Evolutionary conservation across 164 flowering plant species (phyloP).

Genomic region (Magnolia officinalis): DNA sequence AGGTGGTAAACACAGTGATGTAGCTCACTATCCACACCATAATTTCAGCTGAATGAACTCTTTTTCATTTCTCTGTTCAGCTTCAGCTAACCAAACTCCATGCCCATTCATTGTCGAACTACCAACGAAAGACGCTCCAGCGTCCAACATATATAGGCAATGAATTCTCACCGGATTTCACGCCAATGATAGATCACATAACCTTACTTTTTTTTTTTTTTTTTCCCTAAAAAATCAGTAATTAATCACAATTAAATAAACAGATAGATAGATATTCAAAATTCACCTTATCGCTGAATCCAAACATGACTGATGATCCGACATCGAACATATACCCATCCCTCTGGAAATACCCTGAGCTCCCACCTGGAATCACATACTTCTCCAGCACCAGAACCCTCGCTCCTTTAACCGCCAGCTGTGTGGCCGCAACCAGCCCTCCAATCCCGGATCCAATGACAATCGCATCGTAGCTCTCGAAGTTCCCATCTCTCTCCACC

Average conservation of each 20-base stretch:
- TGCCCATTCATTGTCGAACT: background rate
- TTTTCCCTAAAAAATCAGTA: too few relatives aligned
- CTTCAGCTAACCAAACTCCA: background rate
- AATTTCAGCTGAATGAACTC: too few relatives aligned
- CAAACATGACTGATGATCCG: conserved; percentile 99
- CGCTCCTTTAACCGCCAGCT: conserved; percentile 92
- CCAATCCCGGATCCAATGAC: conserved; percentile 98
- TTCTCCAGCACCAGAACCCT: conserved; percentile 90
- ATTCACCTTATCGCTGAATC: conserved; percentile 92
- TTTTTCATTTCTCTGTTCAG: background rate
- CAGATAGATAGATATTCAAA: background rate
- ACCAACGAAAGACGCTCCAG: background rate
- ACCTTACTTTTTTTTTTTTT: too few relatives aligned
- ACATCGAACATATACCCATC: conserved; percentile 94
- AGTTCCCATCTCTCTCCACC: conserved; percentile 21
- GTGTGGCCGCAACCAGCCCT: conserved; percentile 93
- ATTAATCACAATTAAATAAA: background rate
- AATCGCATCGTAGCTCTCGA: conserved; percentile 68
- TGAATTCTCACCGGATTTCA: background rate
- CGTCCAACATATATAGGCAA: background rate
- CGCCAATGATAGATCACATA: background rate
- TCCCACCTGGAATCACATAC: conserved; percentile 98
- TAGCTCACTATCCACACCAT: too few relatives aligned
- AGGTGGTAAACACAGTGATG: too few relatives aligned
- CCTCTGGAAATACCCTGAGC: conserved; percentile 83